Evolutionary conservation across 768 basidiomycete genomes (phyloP).

Genomic region (Pisolithus microcarpus): DNA sequence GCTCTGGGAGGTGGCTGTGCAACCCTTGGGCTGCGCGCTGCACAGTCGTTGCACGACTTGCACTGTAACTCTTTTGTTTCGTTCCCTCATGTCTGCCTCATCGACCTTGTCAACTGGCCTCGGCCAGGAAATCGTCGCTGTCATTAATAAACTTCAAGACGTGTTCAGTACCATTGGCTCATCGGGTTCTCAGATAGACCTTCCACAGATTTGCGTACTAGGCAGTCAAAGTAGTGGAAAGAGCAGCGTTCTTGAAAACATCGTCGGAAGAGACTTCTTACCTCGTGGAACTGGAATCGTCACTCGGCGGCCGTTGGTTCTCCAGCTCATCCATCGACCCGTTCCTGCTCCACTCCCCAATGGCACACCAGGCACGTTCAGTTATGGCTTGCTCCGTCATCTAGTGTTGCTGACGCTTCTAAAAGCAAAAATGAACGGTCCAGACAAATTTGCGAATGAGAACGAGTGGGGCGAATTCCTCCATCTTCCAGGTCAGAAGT

Average conservation of each 20-base stretch:
- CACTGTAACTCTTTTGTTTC: slow-evolving; percentile 1
- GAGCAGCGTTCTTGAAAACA: slow-evolving; percentile 94
- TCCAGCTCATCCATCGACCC: slow-evolving; percentile 90
- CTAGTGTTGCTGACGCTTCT: slow-evolving; percentile 1
- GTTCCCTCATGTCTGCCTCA: slow-evolving; percentile 11
- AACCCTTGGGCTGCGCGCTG: neutral
- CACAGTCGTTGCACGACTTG: neutral
- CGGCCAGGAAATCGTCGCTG: slow-evolving; percentile 72
- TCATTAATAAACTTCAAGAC: slow-evolving; percentile 87
- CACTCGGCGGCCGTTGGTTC: slow-evolving; percentile 89
- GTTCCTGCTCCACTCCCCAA: slow-evolving; percentile 41
- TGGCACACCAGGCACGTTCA: slow-evolving; percentile 36
- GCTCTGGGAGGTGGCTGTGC: neutral
- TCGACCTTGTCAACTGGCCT: slow-evolving; percentile 49
- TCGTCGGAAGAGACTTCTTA: slow-evolving; percentile 96
- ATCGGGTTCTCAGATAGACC: slow-evolving; percentile 72
- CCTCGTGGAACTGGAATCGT: slow-evolving; percentile 99
- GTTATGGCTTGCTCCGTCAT: neutral
- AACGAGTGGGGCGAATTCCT: slow-evolving; percentile 99
- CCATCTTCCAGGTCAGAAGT: slow-evolving; percentile 93
- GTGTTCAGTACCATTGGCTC: slow-evolving; percentile 82
- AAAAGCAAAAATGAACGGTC: slow-evolving; percentile 32
- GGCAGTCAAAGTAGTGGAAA: slow-evolving; percentile 91
- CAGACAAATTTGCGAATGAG: slow-evolving; percentile 74
- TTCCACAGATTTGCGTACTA: slow-evolving; percentile 87